Conservation (phyloP, 176 grass and related monocot genomes). For the Olyra latifolia region DNA sequence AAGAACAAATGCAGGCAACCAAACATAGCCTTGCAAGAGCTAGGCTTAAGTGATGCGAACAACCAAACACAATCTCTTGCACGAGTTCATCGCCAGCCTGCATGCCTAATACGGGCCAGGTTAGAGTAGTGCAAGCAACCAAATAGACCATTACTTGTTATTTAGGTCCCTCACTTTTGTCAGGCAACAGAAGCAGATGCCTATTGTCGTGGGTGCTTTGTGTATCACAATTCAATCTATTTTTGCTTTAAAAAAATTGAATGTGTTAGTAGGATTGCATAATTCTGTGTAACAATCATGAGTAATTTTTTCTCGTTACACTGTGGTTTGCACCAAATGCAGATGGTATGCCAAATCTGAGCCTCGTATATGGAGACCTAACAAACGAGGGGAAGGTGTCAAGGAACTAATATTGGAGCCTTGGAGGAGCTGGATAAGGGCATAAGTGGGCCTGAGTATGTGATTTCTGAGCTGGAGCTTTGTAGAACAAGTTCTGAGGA, state of each 20-base stretch:
- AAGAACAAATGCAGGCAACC: too few species aligned
- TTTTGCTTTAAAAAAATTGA: too few species aligned
- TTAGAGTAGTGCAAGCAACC: too few species aligned
- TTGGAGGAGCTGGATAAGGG: conserved; percentile 45
- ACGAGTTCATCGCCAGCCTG: too few species aligned
- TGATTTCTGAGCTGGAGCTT: conserved; percentile 38
- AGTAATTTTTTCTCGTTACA: not conserved
- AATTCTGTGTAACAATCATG: not conserved
- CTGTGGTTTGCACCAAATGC: not conserved
- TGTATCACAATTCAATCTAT: conserved; percentile 31
- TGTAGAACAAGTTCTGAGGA: conserved; percentile 51
- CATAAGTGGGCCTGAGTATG: conserved; percentile 30
- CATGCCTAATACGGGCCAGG: too few species aligned
- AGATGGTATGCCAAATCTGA: conserved; percentile 54
- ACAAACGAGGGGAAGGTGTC: conserved; percentile 32
- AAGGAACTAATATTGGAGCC: conserved; percentile 33
- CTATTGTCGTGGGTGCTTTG: conserved; percentile 19
- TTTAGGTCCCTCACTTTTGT: not conserved
- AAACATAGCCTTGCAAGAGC: too few species aligned
- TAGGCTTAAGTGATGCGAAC: too few species aligned
- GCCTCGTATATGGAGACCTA: conserved; percentile 55
- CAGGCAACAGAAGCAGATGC: not conserved
- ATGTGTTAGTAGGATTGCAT: conserved; percentile 29
- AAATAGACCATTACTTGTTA: too few species aligned
- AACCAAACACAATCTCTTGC: too few species aligned